Evolutionary conservation across 257 asterid species (phyloP).

Genomic region (Knoxia roxburghii): DNA sequence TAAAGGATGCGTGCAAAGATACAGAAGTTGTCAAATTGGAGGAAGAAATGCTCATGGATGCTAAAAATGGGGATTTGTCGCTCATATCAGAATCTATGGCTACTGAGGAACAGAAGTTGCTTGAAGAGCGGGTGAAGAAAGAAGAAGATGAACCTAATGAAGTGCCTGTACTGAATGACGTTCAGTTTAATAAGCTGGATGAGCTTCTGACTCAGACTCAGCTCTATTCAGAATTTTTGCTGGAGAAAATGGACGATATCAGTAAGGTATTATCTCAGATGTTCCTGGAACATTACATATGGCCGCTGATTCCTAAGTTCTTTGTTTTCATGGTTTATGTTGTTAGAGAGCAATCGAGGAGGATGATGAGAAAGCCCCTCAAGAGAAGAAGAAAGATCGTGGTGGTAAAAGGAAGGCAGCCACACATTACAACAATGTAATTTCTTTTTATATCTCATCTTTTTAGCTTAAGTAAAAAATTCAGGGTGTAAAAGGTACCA

Average conservation of each 20-base stretch:
- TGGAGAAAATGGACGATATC: slow-evolving; percentile 94
- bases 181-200: slow-evolving; percentile 70
- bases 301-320: slow-evolving; percentile 12
- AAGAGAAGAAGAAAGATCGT: slow-evolving; percentile 50
- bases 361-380: slow-evolving; percentile 34
- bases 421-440: slow-evolving; percentile 56
- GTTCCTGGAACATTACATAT: slow-evolving; percentile 10
- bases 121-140: slow-evolving; percentile 49
- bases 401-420: slow-evolving; percentile 74
- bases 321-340: slow-evolving; percentile 11
- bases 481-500: not conserved
- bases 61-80: slow-evolving; percentile 35
- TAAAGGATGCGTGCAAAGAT: slow-evolving; percentile 58
- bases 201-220: slow-evolving; percentile 93
- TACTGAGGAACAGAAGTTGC: slow-evolving; percentile 53
- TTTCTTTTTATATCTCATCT: not conserved
- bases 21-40: slow-evolving; percentile 29
- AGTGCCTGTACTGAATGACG: slow-evolving; percentile 52
- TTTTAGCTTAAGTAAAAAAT: not conserved
- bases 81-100: slow-evolving; percentile 45
- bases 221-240: slow-evolving; percentile 82
- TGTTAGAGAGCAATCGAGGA: slow-evolving; percentile 53
- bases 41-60: slow-evolving; percentile 27
- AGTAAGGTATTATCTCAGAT: slow-evolving; percentile 42
- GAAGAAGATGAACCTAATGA: slow-evolving; percentile 36